Conservation (phyloP, 371 early-diverging fungal genomes). For the Rhizopus arrhizus region DNA sequence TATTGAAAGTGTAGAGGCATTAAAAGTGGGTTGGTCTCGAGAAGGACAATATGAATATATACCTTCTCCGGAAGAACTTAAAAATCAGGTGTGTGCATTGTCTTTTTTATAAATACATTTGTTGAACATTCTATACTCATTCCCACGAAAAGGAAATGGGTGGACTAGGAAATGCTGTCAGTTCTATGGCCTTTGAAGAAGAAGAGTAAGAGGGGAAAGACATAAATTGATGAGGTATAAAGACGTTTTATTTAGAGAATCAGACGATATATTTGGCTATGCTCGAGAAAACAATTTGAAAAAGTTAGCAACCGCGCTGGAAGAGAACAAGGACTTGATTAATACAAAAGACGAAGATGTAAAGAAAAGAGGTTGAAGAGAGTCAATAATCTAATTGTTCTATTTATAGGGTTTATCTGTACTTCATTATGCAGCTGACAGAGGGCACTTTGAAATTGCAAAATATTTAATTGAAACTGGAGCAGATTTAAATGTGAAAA, state of each 20-base stretch:
- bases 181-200: constrained; percentile 33
- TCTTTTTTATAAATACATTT: background rate
- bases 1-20: constrained; percentile 36
- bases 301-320: constrained; percentile 11
- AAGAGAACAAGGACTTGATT: constrained; percentile 12
- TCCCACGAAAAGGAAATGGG: constrained; percentile 10
- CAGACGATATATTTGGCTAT: constrained; percentile 40
- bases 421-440: constrained; percentile 50
- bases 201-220: constrained; percentile 16
- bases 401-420: constrained; percentile 38
- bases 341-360: constrained; percentile 35
- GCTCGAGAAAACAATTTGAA: constrained; percentile 31
- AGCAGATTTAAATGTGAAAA: constrained; percentile 43
- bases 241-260: constrained; percentile 19
- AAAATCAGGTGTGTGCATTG: background rate
- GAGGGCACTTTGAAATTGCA: constrained; percentile 40
- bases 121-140: background rate
- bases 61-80: constrained; percentile 17
- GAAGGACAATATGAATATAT: constrained; percentile 42
- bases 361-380: background rate
- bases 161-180: constrained; percentile 30
- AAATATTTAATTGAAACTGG: constrained; percentile 33
- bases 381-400: background rate
- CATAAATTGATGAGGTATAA: background rate
- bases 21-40: constrained; percentile 48